These are phyloP conservation scores for Odontarrhena argentea DNA, from an alignment of 345 rosid genomes.

Conservation along the genomic window DNA sequence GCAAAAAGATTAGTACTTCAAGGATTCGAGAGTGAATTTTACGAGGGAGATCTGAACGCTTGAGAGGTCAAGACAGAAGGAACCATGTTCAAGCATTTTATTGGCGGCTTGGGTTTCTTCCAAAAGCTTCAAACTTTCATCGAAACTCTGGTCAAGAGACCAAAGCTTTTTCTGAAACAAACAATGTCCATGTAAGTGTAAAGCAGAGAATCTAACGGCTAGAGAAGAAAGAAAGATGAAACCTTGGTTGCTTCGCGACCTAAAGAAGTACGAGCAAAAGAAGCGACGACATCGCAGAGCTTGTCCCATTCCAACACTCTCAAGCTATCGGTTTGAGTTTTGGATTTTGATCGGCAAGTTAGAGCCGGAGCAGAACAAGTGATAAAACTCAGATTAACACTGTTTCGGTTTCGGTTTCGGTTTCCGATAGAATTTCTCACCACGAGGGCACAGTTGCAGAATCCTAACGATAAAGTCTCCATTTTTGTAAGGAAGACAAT, in stretches of 20 bases:
- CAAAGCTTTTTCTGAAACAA: conserved; percentile 56
- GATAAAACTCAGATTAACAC: conserved; percentile 9
- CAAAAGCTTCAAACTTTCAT: conserved; percentile 68
- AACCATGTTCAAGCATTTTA: conserved; percentile 68
- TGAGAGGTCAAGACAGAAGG: conserved; percentile 66
- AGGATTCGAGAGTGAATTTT: not conserved
- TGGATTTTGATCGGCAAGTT: conserved; percentile 36
- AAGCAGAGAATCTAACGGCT: conserved; percentile 4
- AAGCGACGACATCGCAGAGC: conserved; percentile 75
- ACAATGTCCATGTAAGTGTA: conserved; percentile 5
- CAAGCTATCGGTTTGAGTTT: conserved; percentile 56
- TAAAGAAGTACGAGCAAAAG: conserved; percentile 72
- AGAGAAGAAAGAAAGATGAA: not conserved
- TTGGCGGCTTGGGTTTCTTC: conserved; percentile 83
- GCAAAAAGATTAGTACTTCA: not conserved
- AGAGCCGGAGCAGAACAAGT: conserved; percentile 18
- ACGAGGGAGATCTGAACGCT: conserved; percentile 53
- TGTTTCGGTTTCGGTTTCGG: not conserved
- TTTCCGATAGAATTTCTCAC: conserved; percentile 23
- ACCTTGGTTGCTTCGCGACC: conserved; percentile 83
- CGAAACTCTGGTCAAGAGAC: conserved; percentile 60
- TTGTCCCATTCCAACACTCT: conserved; percentile 88
- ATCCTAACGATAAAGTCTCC: conserved; percentile 32
- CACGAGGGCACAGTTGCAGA: conserved; percentile 33
- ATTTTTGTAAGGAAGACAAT: conserved; percentile 15